A percentile compares a stretch with the other conserved stretches of the same genome.
Evolutionary conservation across 257 asterid genomes (phyloP).

Genomic region (Nicotiana benthamiana): DNA sequence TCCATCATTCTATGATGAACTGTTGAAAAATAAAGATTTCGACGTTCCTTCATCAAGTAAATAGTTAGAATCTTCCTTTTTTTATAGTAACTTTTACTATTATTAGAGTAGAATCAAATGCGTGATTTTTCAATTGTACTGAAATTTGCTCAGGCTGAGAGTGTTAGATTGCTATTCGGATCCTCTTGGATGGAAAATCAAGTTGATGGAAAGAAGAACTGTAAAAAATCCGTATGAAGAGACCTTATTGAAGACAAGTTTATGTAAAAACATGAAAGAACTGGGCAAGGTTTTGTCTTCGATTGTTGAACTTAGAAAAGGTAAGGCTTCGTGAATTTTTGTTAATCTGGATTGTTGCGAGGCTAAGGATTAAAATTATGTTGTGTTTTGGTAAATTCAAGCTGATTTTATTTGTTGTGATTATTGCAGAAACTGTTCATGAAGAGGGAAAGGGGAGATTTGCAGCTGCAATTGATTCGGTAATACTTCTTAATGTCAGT

Average conservation of each 20-base stretch:
- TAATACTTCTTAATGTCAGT: slow-evolving; percentile 19
- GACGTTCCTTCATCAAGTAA: slow-evolving; percentile 29
- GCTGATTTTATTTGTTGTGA: slow-evolving; percentile 3
- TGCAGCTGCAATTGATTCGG: slow-evolving; percentile 87
- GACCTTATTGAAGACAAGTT: slow-evolving; percentile 23
- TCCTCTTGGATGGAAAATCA: slow-evolving; percentile 80
- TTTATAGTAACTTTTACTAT: neutral
- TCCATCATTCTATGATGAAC: slow-evolving; percentile 55
- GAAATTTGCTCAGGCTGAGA: slow-evolving; percentile 47
- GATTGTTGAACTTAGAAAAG: slow-evolving; percentile 65
- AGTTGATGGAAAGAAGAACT: slow-evolving; percentile 49
- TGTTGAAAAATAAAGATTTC: slow-evolving; percentile 48
- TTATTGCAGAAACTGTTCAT: slow-evolving; percentile 43
- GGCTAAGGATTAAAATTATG: neutral
- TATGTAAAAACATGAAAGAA: slow-evolving; percentile 55
- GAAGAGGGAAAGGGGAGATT: slow-evolving; percentile 63
- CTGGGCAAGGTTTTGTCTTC: slow-evolving; percentile 39
- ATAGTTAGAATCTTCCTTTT: slow-evolving; percentile 33
- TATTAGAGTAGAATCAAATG: neutral
- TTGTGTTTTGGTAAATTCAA: neutral
- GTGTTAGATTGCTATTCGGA: slow-evolving; percentile 83
- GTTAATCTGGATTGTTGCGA: neutral
- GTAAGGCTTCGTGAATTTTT: slow-evolving; percentile 19
- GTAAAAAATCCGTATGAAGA: slow-evolving; percentile 25
- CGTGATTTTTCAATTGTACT: neutral